phyloP scores from a whole-genome alignment of 352 stramenopile genomes.

The Pythium dissimile region DNA sequence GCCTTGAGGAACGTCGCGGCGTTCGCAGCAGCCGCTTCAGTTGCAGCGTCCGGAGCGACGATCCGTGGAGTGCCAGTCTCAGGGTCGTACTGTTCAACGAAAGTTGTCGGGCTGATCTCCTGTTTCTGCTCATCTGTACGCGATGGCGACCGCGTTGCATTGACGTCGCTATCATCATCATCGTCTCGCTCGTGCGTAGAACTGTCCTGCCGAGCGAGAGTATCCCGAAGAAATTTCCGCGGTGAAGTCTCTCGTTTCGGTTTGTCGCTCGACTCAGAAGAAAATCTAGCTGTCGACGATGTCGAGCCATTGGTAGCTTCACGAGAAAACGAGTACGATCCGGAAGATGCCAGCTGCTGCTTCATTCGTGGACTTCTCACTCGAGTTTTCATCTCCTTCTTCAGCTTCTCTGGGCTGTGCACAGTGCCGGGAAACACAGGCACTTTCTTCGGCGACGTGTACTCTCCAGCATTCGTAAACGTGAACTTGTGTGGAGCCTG shows the following conservation, averaged over 20 bases:
- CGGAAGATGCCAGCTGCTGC: background rate
- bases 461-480: slow-evolving; percentile 64
- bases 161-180: slow-evolving; percentile 10
- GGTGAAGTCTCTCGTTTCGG: slow-evolving; percentile 54
- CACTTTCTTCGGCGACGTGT: slow-evolving; percentile 77
- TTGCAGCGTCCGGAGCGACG: slow-evolving; percentile 31
- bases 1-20: slow-evolving; percentile 59
- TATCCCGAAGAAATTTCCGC: slow-evolving; percentile 60
- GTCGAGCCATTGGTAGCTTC: background rate
- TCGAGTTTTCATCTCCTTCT: slow-evolving; percentile 16
- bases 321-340: background rate
- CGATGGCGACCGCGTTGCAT: slow-evolving; percentile 12
- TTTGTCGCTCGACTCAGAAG: slow-evolving; percentile 18
- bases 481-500: slow-evolving; percentile 48
- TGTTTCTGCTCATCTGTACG: slow-evolving; percentile 11
- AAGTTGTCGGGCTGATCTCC: slow-evolving; percentile 28
- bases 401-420: slow-evolving; percentile 47
- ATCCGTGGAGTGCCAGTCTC: slow-evolving; percentile 38
- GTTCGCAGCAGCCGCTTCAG: slow-evolving; percentile 48
- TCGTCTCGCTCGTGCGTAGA: slow-evolving; percentile 7
- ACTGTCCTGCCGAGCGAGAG: slow-evolving; percentile 24
- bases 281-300: background rate
- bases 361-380: slow-evolving; percentile 25
- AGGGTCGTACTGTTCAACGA: slow-evolving; percentile 44
- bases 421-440: slow-evolving; percentile 63